A percentile compares a stretch with the other conserved stretches of the same genome.
Conservation (phyloP, 345 rosid genomes). For the Toxicodendron radicans region DNA sequence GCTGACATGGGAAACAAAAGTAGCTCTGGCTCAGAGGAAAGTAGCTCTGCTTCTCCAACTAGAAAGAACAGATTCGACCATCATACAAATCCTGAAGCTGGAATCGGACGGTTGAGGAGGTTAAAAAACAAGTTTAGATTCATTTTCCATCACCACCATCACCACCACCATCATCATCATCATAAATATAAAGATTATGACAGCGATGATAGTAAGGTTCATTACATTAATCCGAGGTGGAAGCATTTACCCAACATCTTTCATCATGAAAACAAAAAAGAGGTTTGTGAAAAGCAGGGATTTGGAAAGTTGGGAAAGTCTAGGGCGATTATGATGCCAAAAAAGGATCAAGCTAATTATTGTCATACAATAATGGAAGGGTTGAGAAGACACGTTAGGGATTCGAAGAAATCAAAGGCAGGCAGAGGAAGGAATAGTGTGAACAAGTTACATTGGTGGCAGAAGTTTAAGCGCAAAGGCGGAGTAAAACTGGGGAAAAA, state of each 20-base stretch:
- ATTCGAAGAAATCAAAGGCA: background rate
- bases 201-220: background rate
- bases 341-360: background rate
- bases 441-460: background rate
- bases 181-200: constrained; percentile 25
- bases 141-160: constrained; percentile 67
- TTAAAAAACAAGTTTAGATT: constrained; percentile 59
- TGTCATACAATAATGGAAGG: background rate
- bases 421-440: background rate
- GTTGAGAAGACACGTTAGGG: background rate
- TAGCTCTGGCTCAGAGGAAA: background rate
- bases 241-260: constrained; percentile 32
- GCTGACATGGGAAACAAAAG: background rate
- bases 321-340: background rate
- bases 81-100: constrained; percentile 20
- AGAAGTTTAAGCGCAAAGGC: background rate
- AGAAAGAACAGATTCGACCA: constrained; percentile 4
- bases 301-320: no score
- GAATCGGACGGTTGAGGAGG: constrained; percentile 46
- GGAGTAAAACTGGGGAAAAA: background rate
- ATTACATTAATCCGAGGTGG: constrained; percentile 37
- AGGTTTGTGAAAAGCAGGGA: no score
- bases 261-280: constrained; percentile 1
- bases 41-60: background rate
- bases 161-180: constrained; percentile 58